A percentile compares a stretch with the other conserved stretches of the same genome.
Evolutionary conservation across 176 grass and related monocot genomes (phyloP).

Genomic region (Carex parvula): DNA sequence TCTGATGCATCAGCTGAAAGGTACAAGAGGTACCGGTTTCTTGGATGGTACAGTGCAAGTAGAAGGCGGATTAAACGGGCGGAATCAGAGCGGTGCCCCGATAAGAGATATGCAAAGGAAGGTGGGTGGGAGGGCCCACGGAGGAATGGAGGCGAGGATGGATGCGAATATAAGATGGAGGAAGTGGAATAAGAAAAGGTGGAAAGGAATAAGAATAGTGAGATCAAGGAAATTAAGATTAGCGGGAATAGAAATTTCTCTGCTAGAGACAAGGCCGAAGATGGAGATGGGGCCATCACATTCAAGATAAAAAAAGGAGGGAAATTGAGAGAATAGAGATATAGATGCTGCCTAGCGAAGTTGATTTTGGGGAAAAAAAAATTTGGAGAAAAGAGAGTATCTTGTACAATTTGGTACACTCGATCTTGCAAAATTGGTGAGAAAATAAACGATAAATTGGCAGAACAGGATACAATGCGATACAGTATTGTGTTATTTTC

Average conservation of each 20-base stretch:
- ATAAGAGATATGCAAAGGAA: conserved; percentile 66
- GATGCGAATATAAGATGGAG: conserved; percentile 51
- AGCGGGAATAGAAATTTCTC: conserved; percentile 84
- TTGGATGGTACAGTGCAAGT: conserved; percentile 86
- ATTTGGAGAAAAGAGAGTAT: neutral
- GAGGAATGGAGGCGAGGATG: conserved; percentile 57
- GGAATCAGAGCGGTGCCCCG: conserved; percentile 45
- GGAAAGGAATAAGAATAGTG: conserved; percentile 73
- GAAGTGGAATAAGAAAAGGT: conserved; percentile 65
- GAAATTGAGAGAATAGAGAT: neutral
- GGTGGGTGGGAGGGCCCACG: conserved; percentile 67
- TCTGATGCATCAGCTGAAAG: conserved; percentile 69
- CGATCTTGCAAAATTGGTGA: neutral
- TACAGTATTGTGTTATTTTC: neutral
- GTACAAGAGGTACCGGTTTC: conserved; percentile 91
- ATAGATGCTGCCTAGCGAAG: neutral
- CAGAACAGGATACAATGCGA: neutral
- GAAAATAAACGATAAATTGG: neutral
- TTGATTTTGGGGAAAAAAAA: neutral
- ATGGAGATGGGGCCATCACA: conserved; percentile 18
- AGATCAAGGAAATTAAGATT: conserved; percentile 61
- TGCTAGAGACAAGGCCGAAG: conserved; percentile 35
- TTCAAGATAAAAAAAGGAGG: neutral
- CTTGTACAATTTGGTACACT: neutral
- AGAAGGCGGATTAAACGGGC: conserved; percentile 63